Evolutionary conservation across 257 asterid genomes (phyloP).

Genomic region (Primulina huaijiensis): DNA sequence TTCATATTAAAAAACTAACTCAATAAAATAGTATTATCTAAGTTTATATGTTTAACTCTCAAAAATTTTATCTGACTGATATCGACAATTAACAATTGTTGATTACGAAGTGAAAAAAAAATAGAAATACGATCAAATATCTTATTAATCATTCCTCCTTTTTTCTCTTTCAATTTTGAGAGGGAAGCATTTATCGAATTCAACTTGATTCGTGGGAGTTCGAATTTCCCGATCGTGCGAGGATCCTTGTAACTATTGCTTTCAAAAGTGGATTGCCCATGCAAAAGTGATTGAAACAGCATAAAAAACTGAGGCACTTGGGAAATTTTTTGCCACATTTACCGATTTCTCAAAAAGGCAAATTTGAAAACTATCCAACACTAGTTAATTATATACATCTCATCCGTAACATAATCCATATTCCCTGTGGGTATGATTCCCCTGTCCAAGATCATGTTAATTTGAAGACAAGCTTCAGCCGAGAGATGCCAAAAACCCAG

Average conservation of each 20-base stretch:
- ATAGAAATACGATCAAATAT: too few species aligned
- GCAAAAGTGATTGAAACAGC: not conserved
- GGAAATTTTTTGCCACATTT: not conserved
- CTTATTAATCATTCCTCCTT: too few species aligned
- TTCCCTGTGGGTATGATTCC: conserved; percentile 6
- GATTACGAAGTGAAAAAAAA: too few species aligned
- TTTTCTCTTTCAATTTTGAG: too few species aligned
- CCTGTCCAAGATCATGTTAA: conserved; percentile 11
- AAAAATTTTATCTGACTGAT: too few species aligned
- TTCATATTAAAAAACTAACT: too few species aligned
- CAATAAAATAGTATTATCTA: too few species aligned
- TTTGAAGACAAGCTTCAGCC: not conserved
- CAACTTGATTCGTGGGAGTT: not conserved
- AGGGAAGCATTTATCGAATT: too few species aligned
- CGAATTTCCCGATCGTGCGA: not conserved
- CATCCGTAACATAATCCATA: conserved; percentile 21
- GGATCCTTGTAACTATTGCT: not conserved
- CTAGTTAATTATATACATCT: conserved; percentile 28
- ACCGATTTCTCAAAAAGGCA: conserved; percentile 9
- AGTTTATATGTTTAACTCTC: too few species aligned
- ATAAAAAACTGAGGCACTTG: not conserved
- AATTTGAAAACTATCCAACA: conserved; percentile 31
- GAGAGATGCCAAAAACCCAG: not conserved
- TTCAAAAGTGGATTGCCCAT: not conserved
- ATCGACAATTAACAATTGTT: too few species aligned